These are phyloP conservation scores for Bimuria novae-zelandiae DNA, from an alignment of 2,329 filamentous ascomycete genomes.

Conservation along the genomic window DNA sequence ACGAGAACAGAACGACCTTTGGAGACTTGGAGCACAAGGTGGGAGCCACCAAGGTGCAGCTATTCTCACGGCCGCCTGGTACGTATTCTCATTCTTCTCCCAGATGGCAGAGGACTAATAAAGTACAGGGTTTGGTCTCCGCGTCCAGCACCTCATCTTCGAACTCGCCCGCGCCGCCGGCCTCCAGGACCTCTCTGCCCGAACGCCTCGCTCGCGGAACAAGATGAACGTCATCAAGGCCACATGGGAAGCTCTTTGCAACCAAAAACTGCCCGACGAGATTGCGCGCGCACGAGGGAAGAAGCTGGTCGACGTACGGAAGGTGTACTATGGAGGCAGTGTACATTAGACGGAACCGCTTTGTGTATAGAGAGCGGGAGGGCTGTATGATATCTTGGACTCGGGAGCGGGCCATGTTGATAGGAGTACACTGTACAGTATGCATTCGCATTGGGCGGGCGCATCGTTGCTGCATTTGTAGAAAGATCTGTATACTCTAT, in stretches of 20 bases:
- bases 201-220: conserved; percentile 84
- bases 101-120: neutral
- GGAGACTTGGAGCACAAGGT: conserved; percentile 84
- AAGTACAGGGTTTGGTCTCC: conserved; percentile 82
- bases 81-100: conserved; percentile 43
- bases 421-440: conserved; percentile 18
- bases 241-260: conserved; percentile 77
- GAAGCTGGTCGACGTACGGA: conserved; percentile 94
- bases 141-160: conserved; percentile 88
- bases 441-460: conserved; percentile 17
- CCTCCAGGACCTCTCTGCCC: conserved; percentile 83
- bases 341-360: conserved; percentile 29
- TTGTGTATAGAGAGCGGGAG: neutral
- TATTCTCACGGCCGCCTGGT: conserved; percentile 88
- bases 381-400: conserved; percentile 19
- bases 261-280: conserved; percentile 84
- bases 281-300: conserved; percentile 87
- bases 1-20: conserved; percentile 90
- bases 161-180: conserved; percentile 89
- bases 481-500: conserved; percentile 24
- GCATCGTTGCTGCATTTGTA: conserved; percentile 16
- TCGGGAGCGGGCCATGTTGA: neutral
- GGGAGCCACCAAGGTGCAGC: conserved; percentile 81
- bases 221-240: conserved; percentile 99
- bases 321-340: conserved; percentile 90